Base-by-base conservation (phyloP, 2,329 filamentous ascomycete species). In the Pezicula rhizophila region DNA sequence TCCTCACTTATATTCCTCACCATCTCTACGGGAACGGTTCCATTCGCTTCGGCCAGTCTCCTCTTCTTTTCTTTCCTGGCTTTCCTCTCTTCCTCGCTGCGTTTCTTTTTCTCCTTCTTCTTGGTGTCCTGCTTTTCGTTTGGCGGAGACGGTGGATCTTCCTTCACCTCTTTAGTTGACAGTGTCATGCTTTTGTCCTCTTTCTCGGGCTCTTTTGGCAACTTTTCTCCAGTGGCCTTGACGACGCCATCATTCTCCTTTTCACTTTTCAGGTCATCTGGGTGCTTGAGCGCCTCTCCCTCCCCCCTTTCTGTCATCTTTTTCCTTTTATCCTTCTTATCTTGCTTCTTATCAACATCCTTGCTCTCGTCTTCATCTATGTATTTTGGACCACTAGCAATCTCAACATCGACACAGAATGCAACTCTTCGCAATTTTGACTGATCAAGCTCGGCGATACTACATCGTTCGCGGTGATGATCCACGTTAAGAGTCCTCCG, bases 381-480 rank as follows among this genome's bases (percentile, higher is more conserved):
- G 58, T 95, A 93, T 58, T 81, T 84, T 20, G 91, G 89, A 62
- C 89, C 83, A 0, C 90, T 89, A 3, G 92, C 92, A 62, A 99
- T 95, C 66, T 99, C 93, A 4, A 99, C 91, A 62, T 99, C 93
- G 2, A 99, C 93, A 59, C 89, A 96, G 63, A 99, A 99, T 0
- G 92, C 87, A 0, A 99, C 93, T 46, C 90, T 82, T 47, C 89
- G 80, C 51, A 99, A 68, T 65, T 93, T 96, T 43, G 81, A 80
- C 60, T 85, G 81, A 56, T 90, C 84, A 42, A 99, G 73, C 57
- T 95, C 91, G 4, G 80, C 73, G 26, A 97, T 81, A 20, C 80
- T 77, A 65, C 89, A 95, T 55, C 93, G 76, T 62, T 92, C 84
- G 38, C 93, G 80, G 57, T 85, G 78, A 8, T 73, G 81, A 64